Percentiles rank a stretch among this genome's conserved stretches.
Evolutionary conservation across 2,329 filamentous ascomycete genomes (phyloP).

Genomic region (Colletotrichum brevisporum): DNA sequence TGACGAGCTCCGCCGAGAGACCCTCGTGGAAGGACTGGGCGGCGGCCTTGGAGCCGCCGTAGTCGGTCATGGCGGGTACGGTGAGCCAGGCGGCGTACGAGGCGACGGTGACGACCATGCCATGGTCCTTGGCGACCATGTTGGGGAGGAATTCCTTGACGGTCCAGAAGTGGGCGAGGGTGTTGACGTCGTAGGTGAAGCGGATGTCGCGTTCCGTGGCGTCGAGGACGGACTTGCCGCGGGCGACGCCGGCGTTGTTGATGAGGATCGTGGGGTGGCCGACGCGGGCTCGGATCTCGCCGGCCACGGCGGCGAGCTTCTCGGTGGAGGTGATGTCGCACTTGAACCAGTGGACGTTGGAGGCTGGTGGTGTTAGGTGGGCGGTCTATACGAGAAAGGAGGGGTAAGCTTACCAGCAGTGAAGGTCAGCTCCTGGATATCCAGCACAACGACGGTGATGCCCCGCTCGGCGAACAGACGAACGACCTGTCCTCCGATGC

Average conservation of each 20-base stretch:
- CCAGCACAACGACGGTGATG: constrained; percentile 79
- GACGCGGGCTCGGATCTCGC: constrained; percentile 66
- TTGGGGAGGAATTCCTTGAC: constrained; percentile 76
- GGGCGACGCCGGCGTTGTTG: constrained; percentile 78
- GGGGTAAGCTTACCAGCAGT: constrained; percentile 56
- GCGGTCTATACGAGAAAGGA: too few species aligned
- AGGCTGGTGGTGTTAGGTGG: constrained; percentile 45
- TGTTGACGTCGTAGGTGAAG: constrained; percentile 80
- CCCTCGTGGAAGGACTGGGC: constrained; percentile 79
- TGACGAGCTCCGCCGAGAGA: constrained; percentile 69
- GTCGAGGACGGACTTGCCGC: constrained; percentile 73
- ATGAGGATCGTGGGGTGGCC: constrained; percentile 79
- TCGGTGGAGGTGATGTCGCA: constrained; percentile 77
- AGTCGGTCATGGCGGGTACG: constrained; percentile 76
- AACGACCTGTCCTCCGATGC: constrained; percentile 79
- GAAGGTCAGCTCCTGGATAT: constrained; percentile 73
- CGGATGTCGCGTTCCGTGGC: constrained; percentile 70
- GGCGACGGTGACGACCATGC: constrained; percentile 80
- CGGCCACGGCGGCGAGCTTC: constrained; percentile 66
- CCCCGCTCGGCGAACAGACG: constrained; percentile 74
- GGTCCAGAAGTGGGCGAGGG: constrained; percentile 77
- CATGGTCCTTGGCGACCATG: constrained; percentile 76
- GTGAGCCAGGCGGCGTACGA: constrained; percentile 73
- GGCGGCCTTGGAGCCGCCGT: constrained; percentile 76
- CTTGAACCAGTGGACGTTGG: constrained; percentile 76